Base-by-base conservation (phyloP, 176 grass and related monocot species). In the Cenchrus fungigraminus region DNA sequence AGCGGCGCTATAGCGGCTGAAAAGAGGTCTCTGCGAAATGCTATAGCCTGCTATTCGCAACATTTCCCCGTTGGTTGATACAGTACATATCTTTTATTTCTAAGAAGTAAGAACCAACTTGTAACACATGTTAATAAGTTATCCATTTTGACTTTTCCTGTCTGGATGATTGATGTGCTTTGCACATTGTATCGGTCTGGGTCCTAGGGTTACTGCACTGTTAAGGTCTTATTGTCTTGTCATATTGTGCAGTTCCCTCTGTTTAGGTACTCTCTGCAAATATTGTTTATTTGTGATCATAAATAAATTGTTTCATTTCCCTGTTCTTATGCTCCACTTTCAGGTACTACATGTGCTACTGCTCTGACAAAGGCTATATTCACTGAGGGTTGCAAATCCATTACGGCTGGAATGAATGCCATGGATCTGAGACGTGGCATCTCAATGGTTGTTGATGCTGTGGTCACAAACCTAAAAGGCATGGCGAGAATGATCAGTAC, bases 311-410 rank as follows among this genome's bases (percentile, higher is more conserved):
- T 71, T 43, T 20, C 19, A 73, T 69, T 66, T 32, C 20, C 15
- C 70, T 32, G 31, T 32, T 32, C 31, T 32, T 47, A 60, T 85
- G 47, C 66, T 70, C 17, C 25, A n/a, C 59, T 73, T 86, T 20
- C 72, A 97, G 94, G 95, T 86, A 98, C 95, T 63, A 98, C 95
- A 25, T 98, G 95, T 70, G 95, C 95, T 68, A 98, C 93, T 71
- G 93, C 93, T 72, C 87, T 98, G 73, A 93, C 93, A 66, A 91
- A 98, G 73, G 95, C 95, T 65, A 98, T 98, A 87, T 73, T 98
- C 31, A 88, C 40, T 29, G 95, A 95, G 91, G 95, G 95, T 12
- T 98, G 89, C 84, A 98, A 95, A 87, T 87, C 95, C 55, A 89
- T 95, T 68, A 93, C 93, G 85, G 73, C 93, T 42, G 93, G 95